These are phyloP conservation scores for Amanita thiersii DNA, from an alignment of 768 basidiomycete species.

Conservation along the genomic window DNA sequence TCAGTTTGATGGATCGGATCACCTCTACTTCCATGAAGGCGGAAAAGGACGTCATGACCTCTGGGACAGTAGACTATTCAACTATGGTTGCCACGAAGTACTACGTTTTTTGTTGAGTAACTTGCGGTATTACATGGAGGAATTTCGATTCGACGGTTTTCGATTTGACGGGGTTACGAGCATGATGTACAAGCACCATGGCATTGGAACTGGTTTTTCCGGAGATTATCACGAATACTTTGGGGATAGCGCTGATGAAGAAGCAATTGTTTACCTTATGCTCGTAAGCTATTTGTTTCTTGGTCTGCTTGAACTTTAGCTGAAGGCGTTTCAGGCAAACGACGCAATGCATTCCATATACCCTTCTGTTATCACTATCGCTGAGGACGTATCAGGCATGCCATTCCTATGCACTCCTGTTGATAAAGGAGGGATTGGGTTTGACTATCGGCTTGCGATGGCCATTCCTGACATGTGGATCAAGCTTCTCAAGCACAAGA, in stretches of 20 bases:
- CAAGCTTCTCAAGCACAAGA: slow-evolving; percentile 90
- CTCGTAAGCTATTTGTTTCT: slow-evolving; percentile 49
- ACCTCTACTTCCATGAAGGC: slow-evolving; percentile 95
- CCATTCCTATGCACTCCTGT: slow-evolving; percentile 84
- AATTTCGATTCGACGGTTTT: slow-evolving; percentile 95
- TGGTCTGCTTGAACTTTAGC: background rate
- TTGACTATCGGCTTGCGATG: slow-evolving; percentile 98
- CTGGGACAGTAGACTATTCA: slow-evolving; percentile 97
- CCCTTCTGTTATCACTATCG: slow-evolving; percentile 81
- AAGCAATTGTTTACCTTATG: slow-evolving; percentile 95
- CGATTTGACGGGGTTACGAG: slow-evolving; percentile 98
- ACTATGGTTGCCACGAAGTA: slow-evolving; percentile 93
- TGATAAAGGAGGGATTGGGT: slow-evolving; percentile 82
- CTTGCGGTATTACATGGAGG: slow-evolving; percentile 90
- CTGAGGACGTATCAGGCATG: slow-evolving; percentile 99
- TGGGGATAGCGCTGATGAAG: slow-evolving; percentile 74
- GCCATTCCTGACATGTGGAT: slow-evolving; percentile 99
- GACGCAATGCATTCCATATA: slow-evolving; percentile 79
- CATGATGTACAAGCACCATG: slow-evolving; percentile 99
- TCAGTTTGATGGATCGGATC: slow-evolving; percentile 94
- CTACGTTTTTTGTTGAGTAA: slow-evolving; percentile 93
- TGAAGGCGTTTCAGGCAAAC: slow-evolving; percentile 63
- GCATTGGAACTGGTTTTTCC: slow-evolving; percentile 95
- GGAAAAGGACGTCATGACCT: slow-evolving; percentile 86
- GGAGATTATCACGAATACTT: slow-evolving; percentile 99